Evolutionary conservation across 352 stramenopile species (phyloP), one percentile per base, ranked within the genome.

Genomic region (Phytopythium chamaehyphon): DNA sequence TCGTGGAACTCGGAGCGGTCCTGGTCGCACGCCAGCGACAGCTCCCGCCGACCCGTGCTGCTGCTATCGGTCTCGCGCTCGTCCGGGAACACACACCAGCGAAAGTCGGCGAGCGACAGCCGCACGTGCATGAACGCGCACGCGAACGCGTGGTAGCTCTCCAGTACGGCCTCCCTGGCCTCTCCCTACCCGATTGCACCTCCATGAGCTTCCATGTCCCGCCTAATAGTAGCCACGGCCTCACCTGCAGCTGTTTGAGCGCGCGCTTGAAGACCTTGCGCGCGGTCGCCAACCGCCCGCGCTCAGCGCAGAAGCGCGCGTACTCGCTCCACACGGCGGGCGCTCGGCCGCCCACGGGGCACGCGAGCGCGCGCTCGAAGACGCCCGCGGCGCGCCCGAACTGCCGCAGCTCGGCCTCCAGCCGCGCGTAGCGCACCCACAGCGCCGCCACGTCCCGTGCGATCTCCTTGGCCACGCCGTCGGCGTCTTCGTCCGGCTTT

Each of bases 261-360:
- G 18, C 40, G 40, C 40, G 40, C 40, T 47, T 47, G 40, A 47
- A 47, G 8, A 47, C 40, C 40, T 47, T 47, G 40, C 40, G 40
- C 40, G 40, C 40, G 19, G 24, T 47, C 9, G 40, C 22, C 21
- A 47, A 21, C 1, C 40, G 40, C 18, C 11, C 19, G 18, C 40
- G 40, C 40, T 47, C 40, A 3, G 40, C 40, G 10, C 40, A 47
- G 21, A 47, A 47, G 40, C 18, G 40, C 40, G 40, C 40, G 40
- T 47, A 47, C 22, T 35, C 40, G 22, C 21, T 15, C 40, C 40
- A 47, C 40, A 47, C 40, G 21, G 10, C 6, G 9, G 40, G 40
- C 40, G 26, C 40, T 33, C 12, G 19, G 1, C 40, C 40, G 2
- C 18, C 40, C 3, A 47, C 22, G 21, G 21, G 40, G 22, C 40